Conservation (phyloP, 148 eudicot genomes). For the Chenopodium quinoa region DNA sequence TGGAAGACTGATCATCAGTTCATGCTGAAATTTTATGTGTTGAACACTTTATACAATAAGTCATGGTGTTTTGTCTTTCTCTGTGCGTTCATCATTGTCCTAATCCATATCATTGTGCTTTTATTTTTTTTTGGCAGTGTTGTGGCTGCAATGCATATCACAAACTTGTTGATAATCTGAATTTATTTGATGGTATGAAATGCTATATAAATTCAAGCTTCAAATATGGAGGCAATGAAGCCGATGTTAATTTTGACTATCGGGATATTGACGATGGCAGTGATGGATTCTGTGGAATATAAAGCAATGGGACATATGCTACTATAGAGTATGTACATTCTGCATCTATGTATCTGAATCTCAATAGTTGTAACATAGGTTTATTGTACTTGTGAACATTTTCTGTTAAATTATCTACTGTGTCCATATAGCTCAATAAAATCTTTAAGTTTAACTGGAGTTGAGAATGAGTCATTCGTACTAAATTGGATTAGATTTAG, state of each 20-base stretch:
- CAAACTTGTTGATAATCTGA: slow-evolving; percentile 93
- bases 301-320: slow-evolving; percentile 16
- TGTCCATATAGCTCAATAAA: not conserved
- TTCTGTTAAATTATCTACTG: slow-evolving; percentile 11
- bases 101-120: not conserved
- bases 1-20: not conserved
- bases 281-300: slow-evolving; percentile 45
- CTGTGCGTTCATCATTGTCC: not conserved
- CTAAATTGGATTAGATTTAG: not conserved
- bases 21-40: too few relatives aligned
- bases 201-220: slow-evolving; percentile 85
- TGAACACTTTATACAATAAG: not conserved
- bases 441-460: not conserved
- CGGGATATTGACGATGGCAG: slow-evolving; percentile 53
- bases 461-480: not conserved
- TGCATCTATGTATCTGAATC: slow-evolving; percentile 26
- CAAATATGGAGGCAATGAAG: slow-evolving; percentile 47
- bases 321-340: slow-evolving; percentile 34
- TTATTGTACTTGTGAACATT: not conserved
- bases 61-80: not conserved
- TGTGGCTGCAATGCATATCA: slow-evolving; percentile 96
- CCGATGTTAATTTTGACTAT: slow-evolving; percentile 49
- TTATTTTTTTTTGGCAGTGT: slow-evolving; percentile 43
- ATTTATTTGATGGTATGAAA: slow-evolving; percentile 89
- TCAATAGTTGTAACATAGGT: slow-evolving; percentile 19